A percentile compares a stretch with the other conserved stretches of the same genome.
Conservation (phyloP, 192 early-diverging fungal species). For the Coemansia sp. region DNA sequence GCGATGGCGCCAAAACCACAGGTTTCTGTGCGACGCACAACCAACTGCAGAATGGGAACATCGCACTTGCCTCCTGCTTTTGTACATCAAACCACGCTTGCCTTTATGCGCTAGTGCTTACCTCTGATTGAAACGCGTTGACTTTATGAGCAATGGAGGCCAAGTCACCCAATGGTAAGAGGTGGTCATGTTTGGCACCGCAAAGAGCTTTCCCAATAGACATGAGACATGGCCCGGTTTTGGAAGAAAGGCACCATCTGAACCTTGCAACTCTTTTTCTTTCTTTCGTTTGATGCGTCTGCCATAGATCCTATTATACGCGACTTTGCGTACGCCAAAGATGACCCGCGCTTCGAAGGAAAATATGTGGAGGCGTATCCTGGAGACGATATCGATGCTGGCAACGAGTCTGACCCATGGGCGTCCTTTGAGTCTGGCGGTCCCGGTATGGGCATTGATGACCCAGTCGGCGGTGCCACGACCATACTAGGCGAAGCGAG, state of each 20-base stretch:
- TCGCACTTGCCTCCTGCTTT: background rate
- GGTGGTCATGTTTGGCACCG: background rate
- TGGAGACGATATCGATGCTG: conserved; percentile 30
- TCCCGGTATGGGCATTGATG: conserved; percentile 14
- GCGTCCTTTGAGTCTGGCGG: conserved; percentile 41
- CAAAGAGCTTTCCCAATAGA: background rate
- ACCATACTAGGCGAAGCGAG: conserved; percentile 36
- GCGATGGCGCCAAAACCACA: too few relatives aligned
- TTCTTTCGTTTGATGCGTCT: too few relatives aligned
- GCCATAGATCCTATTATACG: conserved; percentile 37
- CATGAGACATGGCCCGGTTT: too few relatives aligned
- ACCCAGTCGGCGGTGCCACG: conserved; percentile 5
- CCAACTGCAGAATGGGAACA: background rate
- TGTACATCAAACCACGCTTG: background rate
- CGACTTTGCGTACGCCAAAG: conserved; percentile 48
- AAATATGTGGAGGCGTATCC: conserved; percentile 11
- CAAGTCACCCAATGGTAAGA: conserved; percentile 13
- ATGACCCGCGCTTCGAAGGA: conserved; percentile 47
- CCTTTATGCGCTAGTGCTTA: background rate
- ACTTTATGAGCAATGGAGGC: conserved; percentile 1
- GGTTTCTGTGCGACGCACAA: too few relatives aligned
- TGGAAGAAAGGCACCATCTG: too few relatives aligned
- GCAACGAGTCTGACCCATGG: conserved; percentile 44
- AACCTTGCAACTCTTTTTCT: too few relatives aligned
- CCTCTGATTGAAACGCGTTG: background rate